Evolutionary conservation across 2,329 filamentous ascomycete genomes (phyloP).

Genomic region (Acrocalymma vagum): DNA sequence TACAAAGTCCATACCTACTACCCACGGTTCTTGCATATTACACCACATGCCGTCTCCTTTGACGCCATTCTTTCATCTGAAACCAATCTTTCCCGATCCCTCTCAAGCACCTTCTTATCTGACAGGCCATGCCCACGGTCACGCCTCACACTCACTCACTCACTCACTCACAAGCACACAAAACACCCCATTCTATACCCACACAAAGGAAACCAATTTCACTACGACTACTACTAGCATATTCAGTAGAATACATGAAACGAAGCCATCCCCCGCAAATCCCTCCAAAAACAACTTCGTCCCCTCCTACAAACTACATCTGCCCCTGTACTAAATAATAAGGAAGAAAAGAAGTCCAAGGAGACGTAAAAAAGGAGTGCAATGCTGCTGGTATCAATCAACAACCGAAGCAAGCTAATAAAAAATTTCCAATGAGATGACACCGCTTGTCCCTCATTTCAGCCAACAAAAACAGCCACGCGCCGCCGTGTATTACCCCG

Average conservation of each 20-base stretch:
- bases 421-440: slow-evolving; percentile 40
- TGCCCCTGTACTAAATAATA: slow-evolving; percentile 49
- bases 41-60: no score
- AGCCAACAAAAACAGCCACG: slow-evolving; percentile 33
- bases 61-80: no score
- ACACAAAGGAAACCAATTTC: slow-evolving; percentile 50
- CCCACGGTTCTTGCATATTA: no score
- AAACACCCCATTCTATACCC: slow-evolving; percentile 10
- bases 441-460: slow-evolving; percentile 36
- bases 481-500: slow-evolving; percentile 46
- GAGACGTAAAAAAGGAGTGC: slow-evolving; percentile 48
- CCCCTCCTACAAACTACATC: slow-evolving; percentile 38
- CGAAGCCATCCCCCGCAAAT: slow-evolving; percentile 41
- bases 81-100: no score
- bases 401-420: slow-evolving; percentile 50
- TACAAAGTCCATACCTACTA: no score
- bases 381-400: slow-evolving; percentile 56
- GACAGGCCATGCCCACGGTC: neutral
- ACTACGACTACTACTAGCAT: slow-evolving; percentile 50
- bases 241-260: slow-evolving; percentile 52
- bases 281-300: no score
- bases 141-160: neutral
- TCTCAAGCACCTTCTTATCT: no score
- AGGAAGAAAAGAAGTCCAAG: slow-evolving; percentile 36
- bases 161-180: slow-evolving; percentile 7